Evolutionary conservation across 2,329 filamentous ascomycete species (phyloP), one percentile per base, ranked within the genome.

Genomic region (Neonectria coccinea): DNA sequence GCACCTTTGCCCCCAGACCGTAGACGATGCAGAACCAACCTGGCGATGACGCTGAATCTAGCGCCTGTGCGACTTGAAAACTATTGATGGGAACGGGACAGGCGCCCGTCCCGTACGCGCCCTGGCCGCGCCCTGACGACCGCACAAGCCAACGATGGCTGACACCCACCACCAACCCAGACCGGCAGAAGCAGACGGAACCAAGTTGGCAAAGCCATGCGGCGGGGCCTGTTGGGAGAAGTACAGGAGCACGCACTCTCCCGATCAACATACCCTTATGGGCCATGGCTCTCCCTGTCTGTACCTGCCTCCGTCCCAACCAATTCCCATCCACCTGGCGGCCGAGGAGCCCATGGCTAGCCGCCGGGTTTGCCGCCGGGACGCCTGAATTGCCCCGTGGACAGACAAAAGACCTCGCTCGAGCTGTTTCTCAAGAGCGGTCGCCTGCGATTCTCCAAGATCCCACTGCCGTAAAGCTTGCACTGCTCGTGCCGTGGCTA

Each of bases 21-120:
- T 59, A 33, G 51, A 55, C 52, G 44, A 42, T 59, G 55, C 51
- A 59, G 55, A 59, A 54, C 59, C 29, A 42, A 48, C 48, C 25
- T 25, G 48, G 25, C 61, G 50, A 39, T 52, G 47, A 39, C 56
- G 56, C 36, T 52, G 47, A 59, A 63, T 55, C 56, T 55, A 63
- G 55, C 61, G 55, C 42, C 58, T 63, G 61, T 63, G 42, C 55
- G 39, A 63, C 61, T 55, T 47, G 57, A 59, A 54, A 54, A 41
- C 45, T 41, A n/a, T 54, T 31, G 20, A 22, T 33, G 11, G 52
- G 53, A 56, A 33, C 42, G 44, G 41, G 36, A 58, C 55, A 63
- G 61, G 51, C 55, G 55, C 60, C 7, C 29, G n/a, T n/a, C 60
- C 48, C 25, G 42, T 58, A 59, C 60, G 55, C 61, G 61, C 61